A percentile compares a stretch with the other conserved stretches of the same genome.
Evolutionary conservation across 352 stramenopile species (phyloP).

Genomic region (Phytophthora megakarya): DNA sequence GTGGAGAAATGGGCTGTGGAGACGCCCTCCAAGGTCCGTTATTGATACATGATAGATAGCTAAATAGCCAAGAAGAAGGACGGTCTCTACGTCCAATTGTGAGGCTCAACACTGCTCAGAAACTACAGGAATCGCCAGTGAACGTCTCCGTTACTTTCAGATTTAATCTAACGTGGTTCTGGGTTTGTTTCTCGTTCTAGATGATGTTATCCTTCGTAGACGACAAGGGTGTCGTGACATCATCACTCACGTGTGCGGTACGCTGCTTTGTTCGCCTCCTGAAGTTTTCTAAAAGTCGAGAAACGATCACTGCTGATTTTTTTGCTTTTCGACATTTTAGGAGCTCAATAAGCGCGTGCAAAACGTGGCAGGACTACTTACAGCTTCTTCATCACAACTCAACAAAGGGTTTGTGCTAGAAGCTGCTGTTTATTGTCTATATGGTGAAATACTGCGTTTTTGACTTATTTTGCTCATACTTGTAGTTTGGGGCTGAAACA

Average conservation of each 20-base stretch:
- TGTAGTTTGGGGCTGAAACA: constrained; percentile 60
- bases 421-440: not conserved
- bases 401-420: constrained; percentile 59
- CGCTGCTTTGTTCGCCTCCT: not conserved
- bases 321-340: constrained; percentile 30
- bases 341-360: constrained; percentile 72
- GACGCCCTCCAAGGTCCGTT: constrained; percentile 58
- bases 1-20: constrained; percentile 80
- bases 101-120: not conserved
- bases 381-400: constrained; percentile 54
- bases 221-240: constrained; percentile 58
- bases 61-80: constrained; percentile 1
- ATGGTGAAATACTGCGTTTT: not conserved
- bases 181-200: constrained; percentile 35
- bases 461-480: constrained; percentile 3
- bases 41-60: not conserved
- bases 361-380: constrained; percentile 69
- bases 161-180: constrained; percentile 10
- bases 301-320: constrained; percentile 16
- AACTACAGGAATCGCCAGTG: constrained; percentile 8
- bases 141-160: not conserved
- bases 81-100: constrained; percentile 1
- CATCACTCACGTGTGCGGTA: constrained; percentile 66
- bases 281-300: not conserved
- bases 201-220: constrained; percentile 82